Evolutionary conservation across 2,329 filamentous ascomycete species (phyloP).

Genomic region (Aspergillus fumigatiaffinis): DNA sequence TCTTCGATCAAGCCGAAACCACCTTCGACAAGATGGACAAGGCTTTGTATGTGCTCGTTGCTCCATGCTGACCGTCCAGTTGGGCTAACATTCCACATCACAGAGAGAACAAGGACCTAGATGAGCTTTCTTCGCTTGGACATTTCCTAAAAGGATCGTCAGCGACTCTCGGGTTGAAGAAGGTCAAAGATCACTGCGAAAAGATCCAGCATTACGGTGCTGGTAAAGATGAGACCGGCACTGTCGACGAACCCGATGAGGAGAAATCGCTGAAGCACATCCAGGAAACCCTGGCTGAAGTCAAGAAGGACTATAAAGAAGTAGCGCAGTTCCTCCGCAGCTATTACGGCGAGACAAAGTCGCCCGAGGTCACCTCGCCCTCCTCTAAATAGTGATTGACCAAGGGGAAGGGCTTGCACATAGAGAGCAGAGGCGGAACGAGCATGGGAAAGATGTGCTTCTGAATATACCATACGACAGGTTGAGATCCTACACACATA

Average conservation of each 20-base stretch:
- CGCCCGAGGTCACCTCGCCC: not conserved
- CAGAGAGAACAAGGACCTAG: conserved; percentile 66
- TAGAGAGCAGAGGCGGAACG: conserved; percentile 10
- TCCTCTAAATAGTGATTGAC: conserved; percentile 1
- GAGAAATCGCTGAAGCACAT: conserved; percentile 67
- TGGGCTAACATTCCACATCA: not conserved
- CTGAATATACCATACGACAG: conserved; percentile 16
- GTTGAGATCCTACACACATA: conserved; percentile 7
- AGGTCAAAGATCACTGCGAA: conserved; percentile 90
- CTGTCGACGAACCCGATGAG: conserved; percentile 61
- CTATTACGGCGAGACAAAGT: conserved; percentile 58
- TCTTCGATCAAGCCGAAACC: conserved; percentile 83
- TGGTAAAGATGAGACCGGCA: conserved; percentile 73
- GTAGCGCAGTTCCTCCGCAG: conserved; percentile 66
- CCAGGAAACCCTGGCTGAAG: conserved; percentile 62
- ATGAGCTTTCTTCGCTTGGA: conserved; percentile 74
- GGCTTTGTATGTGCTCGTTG: conserved; percentile 64
- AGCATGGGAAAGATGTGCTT: conserved; percentile 11
- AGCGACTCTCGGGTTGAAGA: conserved; percentile 83
- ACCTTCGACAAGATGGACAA: conserved; percentile 84
- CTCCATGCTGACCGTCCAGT: not conserved
- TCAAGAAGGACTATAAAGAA: conserved; percentile 72
- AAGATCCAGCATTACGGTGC: conserved; percentile 93
- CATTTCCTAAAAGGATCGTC: conserved; percentile 98
- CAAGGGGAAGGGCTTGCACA: conserved; percentile 4